A percentile compares a stretch with the other conserved stretches of the same genome.
phyloP scores from a whole-genome alignment of 2,329 filamentous ascomycete genomes.

The Sporothrix dimorphospora region DNA sequence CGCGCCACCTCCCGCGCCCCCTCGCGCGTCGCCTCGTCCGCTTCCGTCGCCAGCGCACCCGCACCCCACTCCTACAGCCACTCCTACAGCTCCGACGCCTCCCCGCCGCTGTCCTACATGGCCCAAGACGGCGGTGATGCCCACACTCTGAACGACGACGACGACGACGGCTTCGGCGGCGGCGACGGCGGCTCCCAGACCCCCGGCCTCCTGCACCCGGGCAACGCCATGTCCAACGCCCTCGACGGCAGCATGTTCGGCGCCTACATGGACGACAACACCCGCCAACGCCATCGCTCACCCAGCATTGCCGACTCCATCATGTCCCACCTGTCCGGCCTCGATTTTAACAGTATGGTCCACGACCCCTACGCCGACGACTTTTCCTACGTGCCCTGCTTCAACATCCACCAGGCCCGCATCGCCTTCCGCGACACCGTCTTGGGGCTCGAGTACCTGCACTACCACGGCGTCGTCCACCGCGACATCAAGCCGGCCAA shows the following conservation, averaged over 20 bases:
- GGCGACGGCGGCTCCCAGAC: constrained; percentile 53
- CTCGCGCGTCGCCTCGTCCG: constrained; percentile 53
- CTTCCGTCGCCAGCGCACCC: constrained; percentile 45
- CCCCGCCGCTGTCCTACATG: constrained; percentile 37
- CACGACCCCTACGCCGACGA: constrained; percentile 79
- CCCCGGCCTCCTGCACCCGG: constrained; percentile 56
- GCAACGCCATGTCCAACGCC: constrained; percentile 57
- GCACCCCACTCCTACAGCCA: constrained; percentile 43
- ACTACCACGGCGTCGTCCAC: constrained; percentile 83
- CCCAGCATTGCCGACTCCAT: constrained; percentile 81
- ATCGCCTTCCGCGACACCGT: constrained; percentile 90
- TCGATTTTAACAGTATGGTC: constrained; percentile 60
- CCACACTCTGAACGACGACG: not conserved
- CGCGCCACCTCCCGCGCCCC: constrained; percentile 48
- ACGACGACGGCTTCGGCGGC: not conserved
- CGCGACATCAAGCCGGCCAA: constrained; percentile 90
- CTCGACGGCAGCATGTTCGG: constrained; percentile 80
- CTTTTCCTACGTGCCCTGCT: constrained; percentile 89
- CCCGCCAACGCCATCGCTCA: constrained; percentile 63
- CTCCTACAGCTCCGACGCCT: constrained; percentile 43
- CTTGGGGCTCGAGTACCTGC: constrained; percentile 88
- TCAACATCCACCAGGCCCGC: constrained; percentile 82
- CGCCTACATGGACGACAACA: constrained; percentile 63
- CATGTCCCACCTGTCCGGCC: constrained; percentile 69
- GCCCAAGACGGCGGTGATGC: constrained; percentile 32